A percentile compares a stretch with the other conserved stretches of the same genome.
Conservation (phyloP, 805 yeast species). For the Zygotorulaspora florentina region DNA sequence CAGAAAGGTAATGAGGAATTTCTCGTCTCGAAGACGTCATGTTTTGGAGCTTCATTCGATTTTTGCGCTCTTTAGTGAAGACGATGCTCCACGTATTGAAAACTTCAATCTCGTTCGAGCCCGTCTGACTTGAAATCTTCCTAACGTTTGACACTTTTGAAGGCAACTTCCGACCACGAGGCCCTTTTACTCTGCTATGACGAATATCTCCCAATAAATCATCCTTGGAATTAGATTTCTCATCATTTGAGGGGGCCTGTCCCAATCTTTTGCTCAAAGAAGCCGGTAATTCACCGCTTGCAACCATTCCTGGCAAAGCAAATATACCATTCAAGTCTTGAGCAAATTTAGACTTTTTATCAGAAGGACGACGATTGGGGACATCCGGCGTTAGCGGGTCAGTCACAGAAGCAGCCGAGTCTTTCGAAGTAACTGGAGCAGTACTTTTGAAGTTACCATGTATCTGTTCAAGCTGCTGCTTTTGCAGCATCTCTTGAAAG, state of each 20-base stretch:
- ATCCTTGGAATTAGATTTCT: not conserved
- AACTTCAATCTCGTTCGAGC: conserved; percentile 20
- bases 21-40: not conserved
- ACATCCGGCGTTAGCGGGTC: conserved; percentile 1
- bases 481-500: conserved; percentile 68
- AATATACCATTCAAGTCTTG: conserved; percentile 58
- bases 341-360: conserved; percentile 43
- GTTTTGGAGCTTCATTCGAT: not conserved
- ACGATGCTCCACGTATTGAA: conserved; percentile 24
- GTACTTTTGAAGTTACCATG: conserved; percentile 47
- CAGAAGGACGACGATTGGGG: conserved; percentile 6
- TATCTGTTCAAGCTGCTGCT: conserved; percentile 46
- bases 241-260: conserved; percentile 1
- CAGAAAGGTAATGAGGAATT: not conserved
- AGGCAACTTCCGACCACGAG: conserved; percentile 69
- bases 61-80: not conserved
- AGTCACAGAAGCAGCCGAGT: conserved; percentile 27
- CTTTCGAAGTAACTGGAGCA: not conserved
- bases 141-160: conserved; percentile 41
- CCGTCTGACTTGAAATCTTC: conserved; percentile 24
- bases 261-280: conserved; percentile 20
- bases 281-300: conserved; percentile 32
- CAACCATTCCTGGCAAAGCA: conserved; percentile 50
- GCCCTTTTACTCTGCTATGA: conserved; percentile 57
- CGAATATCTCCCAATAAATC: conserved; percentile 7